Evolutionary conservation across 306 rosid genomes (phyloP).

Genomic region (Cyamopsis tetragonoloba): DNA sequence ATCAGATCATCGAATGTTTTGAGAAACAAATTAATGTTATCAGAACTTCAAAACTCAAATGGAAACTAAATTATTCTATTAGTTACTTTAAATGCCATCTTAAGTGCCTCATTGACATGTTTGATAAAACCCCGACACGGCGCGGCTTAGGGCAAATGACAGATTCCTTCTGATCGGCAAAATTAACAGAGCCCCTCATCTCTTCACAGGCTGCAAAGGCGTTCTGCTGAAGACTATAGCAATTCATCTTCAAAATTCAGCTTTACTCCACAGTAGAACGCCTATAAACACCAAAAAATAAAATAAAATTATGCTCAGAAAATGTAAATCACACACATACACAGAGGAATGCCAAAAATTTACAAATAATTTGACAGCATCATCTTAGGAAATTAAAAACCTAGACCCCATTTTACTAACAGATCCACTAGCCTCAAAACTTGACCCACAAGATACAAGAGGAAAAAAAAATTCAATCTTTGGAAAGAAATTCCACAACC

Average conservation of each 20-base stretch:
- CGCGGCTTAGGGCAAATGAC: conserved; percentile 82
- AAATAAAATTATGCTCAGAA: not conserved
- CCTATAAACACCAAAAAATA: conserved; percentile 38
- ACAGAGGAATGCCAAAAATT: too few species aligned
- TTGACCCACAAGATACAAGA: not conserved
- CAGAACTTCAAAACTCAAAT: conserved; percentile 6
- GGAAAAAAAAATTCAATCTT: not conserved
- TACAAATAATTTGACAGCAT: not conserved
- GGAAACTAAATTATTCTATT: not conserved
- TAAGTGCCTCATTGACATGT: conserved; percentile 39
- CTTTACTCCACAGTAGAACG: conserved; percentile 50
- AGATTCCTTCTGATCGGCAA: conserved; percentile 52
- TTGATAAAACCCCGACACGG: conserved; percentile 59
- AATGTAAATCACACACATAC: not conserved
- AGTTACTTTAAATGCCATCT: conserved; percentile 62
- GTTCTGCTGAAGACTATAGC: conserved; percentile 68
- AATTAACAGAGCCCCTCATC: conserved; percentile 41
- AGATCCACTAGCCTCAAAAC: not conserved
- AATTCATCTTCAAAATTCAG: conserved; percentile 54
- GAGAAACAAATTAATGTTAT: conserved; percentile 1
- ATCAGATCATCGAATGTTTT: conserved; percentile 8
- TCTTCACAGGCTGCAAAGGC: conserved; percentile 67
- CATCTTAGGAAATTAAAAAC: not conserved
- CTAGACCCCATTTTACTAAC: not conserved
- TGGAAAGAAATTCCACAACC: not conserved